Percentiles rank a stretch among this genome's conserved stretches.
These are phyloP conservation scores for Sungouiella thailandica DNA, from an alignment of 805 yeast genomes.

Conservation along the genomic window DNA sequence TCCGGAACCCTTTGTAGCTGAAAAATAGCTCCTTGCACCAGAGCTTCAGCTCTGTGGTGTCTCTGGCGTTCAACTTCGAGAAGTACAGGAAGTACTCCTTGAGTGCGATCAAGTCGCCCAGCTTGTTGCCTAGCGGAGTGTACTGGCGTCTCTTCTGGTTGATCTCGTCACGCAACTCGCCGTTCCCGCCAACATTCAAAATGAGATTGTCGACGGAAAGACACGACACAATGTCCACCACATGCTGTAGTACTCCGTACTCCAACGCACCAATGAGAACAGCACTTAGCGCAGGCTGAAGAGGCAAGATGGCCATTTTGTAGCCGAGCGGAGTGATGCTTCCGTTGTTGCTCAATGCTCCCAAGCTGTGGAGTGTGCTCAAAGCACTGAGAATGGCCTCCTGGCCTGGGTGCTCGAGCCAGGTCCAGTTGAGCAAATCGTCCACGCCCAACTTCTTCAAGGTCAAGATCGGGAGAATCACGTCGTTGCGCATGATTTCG, in stretches of 20 bases:
- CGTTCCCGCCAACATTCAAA: slow-evolving; percentile 59
- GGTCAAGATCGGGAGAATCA: slow-evolving; percentile 78
- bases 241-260: slow-evolving; percentile 54
- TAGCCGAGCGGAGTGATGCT: slow-evolving; percentile 74
- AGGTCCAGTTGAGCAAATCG: slow-evolving; percentile 80
- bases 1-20: slow-evolving; percentile 73
- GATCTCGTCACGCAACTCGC: slow-evolving; percentile 78
- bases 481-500: slow-evolving; percentile 83
- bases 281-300: slow-evolving; percentile 88
- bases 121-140: slow-evolving; percentile 63
- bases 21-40: slow-evolving; percentile 84
- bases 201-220: slow-evolving; percentile 87
- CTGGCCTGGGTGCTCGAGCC: slow-evolving; percentile 89
- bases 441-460: slow-evolving; percentile 78
- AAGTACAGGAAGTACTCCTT: slow-evolving; percentile 69
- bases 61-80: slow-evolving; percentile 25
- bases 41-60: slow-evolving; percentile 51
- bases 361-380: slow-evolving; percentile 68
- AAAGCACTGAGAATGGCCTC: slow-evolving; percentile 73
- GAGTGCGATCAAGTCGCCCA: slow-evolving; percentile 81
- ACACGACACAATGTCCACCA: slow-evolving; percentile 87
- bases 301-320: slow-evolving; percentile 82
- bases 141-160: slow-evolving; percentile 66
- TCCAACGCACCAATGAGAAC: slow-evolving; percentile 72
- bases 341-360: slow-evolving; percentile 76